Evolutionary conservation across 768 basidiomycete genomes (phyloP).

Genomic region (Pleurotus tuoliensis): DNA sequence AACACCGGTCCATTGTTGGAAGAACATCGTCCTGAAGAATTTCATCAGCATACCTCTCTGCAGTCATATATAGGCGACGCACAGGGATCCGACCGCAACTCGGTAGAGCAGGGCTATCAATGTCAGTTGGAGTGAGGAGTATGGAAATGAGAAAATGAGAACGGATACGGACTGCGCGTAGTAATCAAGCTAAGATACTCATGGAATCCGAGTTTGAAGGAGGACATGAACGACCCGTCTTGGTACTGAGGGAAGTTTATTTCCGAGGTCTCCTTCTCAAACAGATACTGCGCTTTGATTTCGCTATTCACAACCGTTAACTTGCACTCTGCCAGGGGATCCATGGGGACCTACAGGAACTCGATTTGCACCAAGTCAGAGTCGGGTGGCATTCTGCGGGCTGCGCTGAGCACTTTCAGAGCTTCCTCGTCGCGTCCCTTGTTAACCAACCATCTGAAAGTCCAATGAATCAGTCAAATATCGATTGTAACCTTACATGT

Average conservation of each 20-base stretch:
- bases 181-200: conserved; percentile 61
- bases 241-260: conserved; percentile 60
- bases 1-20: conserved; percentile 80
- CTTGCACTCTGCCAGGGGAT: background rate
- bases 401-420: conserved; percentile 54
- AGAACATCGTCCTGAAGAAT: conserved; percentile 58
- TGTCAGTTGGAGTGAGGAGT: background rate
- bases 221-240: conserved; percentile 52
- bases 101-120: conserved; percentile 54
- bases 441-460: conserved; percentile 67
- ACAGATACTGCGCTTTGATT: conserved; percentile 70
- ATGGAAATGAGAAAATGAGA: background rate
- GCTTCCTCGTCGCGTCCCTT: conserved; percentile 75
- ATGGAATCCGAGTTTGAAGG: conserved; percentile 57
- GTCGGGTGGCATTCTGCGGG: conserved; percentile 53
- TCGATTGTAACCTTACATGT: background rate
- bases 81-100: conserved; percentile 58
- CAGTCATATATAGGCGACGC: conserved; percentile 13
- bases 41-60: background rate
- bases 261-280: conserved; percentile 62
- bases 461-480: background rate
- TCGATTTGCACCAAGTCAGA: conserved; percentile 69
- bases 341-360: conserved; percentile 50
- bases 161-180: conserved; percentile 34
- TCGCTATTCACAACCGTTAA: conserved; percentile 35